phyloP scores from a whole-genome alignment of 306 rosid genomes.

The Begonia loranthoides region DNA sequence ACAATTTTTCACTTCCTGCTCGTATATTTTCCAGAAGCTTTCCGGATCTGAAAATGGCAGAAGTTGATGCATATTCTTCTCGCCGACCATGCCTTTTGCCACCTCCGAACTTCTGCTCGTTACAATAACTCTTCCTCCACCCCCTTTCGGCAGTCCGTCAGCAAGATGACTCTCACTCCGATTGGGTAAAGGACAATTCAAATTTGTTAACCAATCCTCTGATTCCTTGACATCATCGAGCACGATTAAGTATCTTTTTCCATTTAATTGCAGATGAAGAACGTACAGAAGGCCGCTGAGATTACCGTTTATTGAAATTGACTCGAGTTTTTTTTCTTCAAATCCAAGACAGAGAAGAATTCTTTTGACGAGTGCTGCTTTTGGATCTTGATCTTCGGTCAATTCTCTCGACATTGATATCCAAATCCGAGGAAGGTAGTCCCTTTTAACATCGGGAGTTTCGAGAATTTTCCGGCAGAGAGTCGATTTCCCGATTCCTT shows the following conservation, averaged over 20 bases:
- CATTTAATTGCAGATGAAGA: slow-evolving; percentile 11
- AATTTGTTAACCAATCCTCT: slow-evolving; percentile 2
- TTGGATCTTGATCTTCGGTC: neutral
- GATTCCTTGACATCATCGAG: slow-evolving; percentile 4
- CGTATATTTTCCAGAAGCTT: slow-evolving; percentile 5
- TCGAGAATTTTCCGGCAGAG: slow-evolving; percentile 8
- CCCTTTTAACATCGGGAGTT: neutral
- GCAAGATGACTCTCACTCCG: neutral
- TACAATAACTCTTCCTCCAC: slow-evolving; percentile 13
- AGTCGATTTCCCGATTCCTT: slow-evolving; percentile 16
- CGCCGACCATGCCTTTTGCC: slow-evolving; percentile 10
- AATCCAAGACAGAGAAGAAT: slow-evolving; percentile 8
- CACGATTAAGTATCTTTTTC: slow-evolving; percentile 15
- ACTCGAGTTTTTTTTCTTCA: neutral
- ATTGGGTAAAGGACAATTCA: neutral
- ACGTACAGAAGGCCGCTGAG: slow-evolving; percentile 5
- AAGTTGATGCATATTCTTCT: slow-evolving; percentile 6
- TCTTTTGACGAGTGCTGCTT: slow-evolving; percentile 1
- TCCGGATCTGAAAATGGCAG: slow-evolving; percentile 7
- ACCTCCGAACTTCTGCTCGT: slow-evolving; percentile 8
- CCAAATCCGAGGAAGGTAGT: slow-evolving; percentile 17
- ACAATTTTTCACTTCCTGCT: neutral
- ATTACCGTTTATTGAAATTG: no score
- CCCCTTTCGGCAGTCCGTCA: slow-evolving; percentile 12
- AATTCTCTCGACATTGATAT: neutral